Evolutionary conservation across 495 filamentous ascomycete species (phyloP).

Genomic region (Daldinia decipiens): DNA sequence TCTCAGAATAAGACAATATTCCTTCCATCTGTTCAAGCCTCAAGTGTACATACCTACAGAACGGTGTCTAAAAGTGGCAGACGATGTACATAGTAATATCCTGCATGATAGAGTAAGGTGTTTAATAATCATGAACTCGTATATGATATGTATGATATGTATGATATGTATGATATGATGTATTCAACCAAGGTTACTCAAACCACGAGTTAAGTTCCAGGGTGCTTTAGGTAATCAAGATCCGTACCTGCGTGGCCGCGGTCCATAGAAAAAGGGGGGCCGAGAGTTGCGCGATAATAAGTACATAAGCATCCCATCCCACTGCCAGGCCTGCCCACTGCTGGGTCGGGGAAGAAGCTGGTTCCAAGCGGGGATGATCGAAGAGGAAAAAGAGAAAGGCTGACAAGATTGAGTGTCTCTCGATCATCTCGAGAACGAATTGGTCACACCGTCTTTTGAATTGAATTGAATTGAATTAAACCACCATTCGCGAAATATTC

Average conservation of each 20-base stretch:
- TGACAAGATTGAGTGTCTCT: conserved; percentile 20
- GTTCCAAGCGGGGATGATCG: conserved; percentile 21
- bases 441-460: conserved; percentile 40
- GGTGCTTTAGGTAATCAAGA: conserved; percentile 38
- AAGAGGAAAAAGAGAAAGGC: conserved; percentile 18
- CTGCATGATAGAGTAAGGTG: no score
- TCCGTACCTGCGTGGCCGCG: conserved; percentile 37
- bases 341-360: conserved; percentile 13
- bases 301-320: conserved; percentile 12
- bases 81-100: no score
- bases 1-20: conserved; percentile 24
- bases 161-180: no score
- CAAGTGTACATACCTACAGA: background rate
- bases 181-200: background rate
- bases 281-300: conserved; percentile 25
- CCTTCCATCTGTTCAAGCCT: conserved; percentile 30
- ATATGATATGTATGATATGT: no score
- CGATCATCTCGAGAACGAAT: conserved; percentile 27
- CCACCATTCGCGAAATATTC: background rate
- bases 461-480: background rate
- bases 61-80: no score
- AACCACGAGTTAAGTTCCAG: background rate
- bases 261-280: conserved; percentile 23
- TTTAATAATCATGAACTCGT: background rate
- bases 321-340: conserved; percentile 18